Percentiles rank a stretch among this genome's conserved stretches.
These are phyloP conservation scores for Sporormia fimetaria DNA, from an alignment of 495 filamentous ascomycete species.

Conservation along the genomic window DNA sequence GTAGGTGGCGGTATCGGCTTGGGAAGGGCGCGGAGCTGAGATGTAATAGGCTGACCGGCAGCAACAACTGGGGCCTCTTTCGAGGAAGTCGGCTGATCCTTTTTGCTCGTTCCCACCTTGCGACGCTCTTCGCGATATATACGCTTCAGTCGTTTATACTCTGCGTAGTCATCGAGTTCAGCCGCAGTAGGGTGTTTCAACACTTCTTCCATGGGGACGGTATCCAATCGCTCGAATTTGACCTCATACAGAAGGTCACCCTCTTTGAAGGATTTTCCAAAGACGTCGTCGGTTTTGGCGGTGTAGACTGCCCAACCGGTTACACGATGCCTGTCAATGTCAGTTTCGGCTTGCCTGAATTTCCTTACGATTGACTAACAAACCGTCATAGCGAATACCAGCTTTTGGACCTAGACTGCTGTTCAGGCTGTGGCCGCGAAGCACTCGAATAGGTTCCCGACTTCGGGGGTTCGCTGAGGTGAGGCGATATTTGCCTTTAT, in stretches of 20 bases:
- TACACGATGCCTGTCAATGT: conserved; percentile 24
- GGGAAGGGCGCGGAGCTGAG: background rate
- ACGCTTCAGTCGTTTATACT: conserved; percentile 29
- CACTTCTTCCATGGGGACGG: conserved; percentile 24
- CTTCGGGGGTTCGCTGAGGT: conserved; percentile 23
- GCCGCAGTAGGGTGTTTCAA: conserved; percentile 23
- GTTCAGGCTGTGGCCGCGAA: conserved; percentile 29
- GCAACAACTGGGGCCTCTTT: background rate
- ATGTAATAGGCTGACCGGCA: no score
- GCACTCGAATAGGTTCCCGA: conserved; percentile 27
- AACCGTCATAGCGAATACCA: conserved; percentile 33
- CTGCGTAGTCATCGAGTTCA: conserved; percentile 33
- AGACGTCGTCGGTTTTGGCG: background rate
- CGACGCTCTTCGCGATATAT: conserved; percentile 4
- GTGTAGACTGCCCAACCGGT: conserved; percentile 17
- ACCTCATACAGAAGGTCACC: conserved; percentile 27
- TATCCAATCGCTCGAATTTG: conserved; percentile 24
- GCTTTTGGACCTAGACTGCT: conserved; percentile 30
- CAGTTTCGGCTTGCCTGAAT: no score
- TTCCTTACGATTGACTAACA: conserved; percentile 29
- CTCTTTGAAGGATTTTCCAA: background rate
- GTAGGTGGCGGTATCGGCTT: background rate
- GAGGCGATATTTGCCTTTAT: conserved; percentile 30
- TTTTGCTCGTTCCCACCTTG: background rate
- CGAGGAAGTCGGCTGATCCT: background rate